Conservation (phyloP, 202 grass and related monocot genomes). For the Digitaria exilis region DNA sequence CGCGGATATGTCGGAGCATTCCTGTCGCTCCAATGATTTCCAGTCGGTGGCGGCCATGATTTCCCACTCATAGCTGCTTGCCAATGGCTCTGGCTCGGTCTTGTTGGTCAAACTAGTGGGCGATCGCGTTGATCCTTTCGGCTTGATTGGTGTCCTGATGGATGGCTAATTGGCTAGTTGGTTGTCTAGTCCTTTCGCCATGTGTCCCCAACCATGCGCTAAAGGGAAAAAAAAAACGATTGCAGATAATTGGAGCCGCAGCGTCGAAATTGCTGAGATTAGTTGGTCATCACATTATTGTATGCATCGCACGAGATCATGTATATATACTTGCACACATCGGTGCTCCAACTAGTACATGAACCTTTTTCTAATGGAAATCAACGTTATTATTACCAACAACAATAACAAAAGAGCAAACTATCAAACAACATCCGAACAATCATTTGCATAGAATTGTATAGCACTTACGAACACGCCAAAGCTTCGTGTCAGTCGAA, state of each 20-base stretch:
- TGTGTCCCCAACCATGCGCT: neutral
- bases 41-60: neutral
- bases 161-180: too few relatives aligned
- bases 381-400: neutral
- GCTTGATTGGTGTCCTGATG: neutral
- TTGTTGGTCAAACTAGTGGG: neutral
- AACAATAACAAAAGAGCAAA: neutral
- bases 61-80: neutral
- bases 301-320: neutral
- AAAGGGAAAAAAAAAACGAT: neutral
- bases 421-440: neutral
- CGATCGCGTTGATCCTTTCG: neutral
- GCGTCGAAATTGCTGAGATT: neutral
- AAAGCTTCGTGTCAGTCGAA: neutral
- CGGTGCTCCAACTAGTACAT: neutral
- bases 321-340: neutral
- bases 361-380: neutral
- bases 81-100: neutral
- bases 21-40: constrained; percentile 2
- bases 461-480: neutral
- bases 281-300: neutral
- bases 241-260: neutral
- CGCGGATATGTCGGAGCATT: neutral
- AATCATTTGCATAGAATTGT: neutral
- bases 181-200: neutral